These are phyloP conservation scores for Ophiocordyceps sinensis DNA, from an alignment of 2,329 filamentous ascomycete species.

Conservation along the genomic window DNA sequence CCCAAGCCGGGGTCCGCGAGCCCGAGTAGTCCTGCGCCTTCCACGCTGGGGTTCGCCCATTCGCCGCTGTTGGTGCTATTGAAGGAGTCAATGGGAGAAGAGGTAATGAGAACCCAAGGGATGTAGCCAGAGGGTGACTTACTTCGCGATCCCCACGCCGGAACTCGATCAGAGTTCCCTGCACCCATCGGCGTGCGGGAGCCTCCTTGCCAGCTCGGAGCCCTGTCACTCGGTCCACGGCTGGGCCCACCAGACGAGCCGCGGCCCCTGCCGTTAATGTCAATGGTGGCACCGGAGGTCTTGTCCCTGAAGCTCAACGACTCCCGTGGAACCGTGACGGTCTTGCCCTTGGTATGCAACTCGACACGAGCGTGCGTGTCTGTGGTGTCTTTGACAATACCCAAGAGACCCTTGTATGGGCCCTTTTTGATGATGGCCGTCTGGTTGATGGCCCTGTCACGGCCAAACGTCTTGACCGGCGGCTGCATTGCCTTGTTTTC, in stretches of 20 bases:
- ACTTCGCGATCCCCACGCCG: constrained; percentile 61
- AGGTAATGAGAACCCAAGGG: not conserved
- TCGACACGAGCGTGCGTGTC: constrained; percentile 79
- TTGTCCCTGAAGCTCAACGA: constrained; percentile 78
- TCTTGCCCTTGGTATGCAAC: constrained; percentile 87
- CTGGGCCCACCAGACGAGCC: constrained; percentile 29
- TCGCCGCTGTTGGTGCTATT: constrained; percentile 40
- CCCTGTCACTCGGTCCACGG: constrained; percentile 28
- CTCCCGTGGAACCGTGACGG: constrained; percentile 69
- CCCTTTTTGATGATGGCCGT: constrained; percentile 82
- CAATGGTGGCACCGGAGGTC: constrained; percentile 63
- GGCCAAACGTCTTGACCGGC: constrained; percentile 63
- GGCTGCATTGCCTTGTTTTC: constrained; percentile 36
- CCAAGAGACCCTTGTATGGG: constrained; percentile 80
- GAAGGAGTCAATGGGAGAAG: not conserved
- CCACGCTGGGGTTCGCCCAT: constrained; percentile 50
- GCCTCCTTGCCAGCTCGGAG: constrained; percentile 46
- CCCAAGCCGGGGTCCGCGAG: constrained; percentile 57
- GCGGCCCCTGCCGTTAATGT: constrained; percentile 43
- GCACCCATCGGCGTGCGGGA: constrained; percentile 54
- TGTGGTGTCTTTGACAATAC: constrained; percentile 90
- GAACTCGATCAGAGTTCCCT: constrained; percentile 51
- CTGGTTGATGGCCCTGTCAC: constrained; percentile 78
- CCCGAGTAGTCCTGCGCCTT: constrained; percentile 36
- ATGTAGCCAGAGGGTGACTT: constrained; percentile 21